phyloP scores from a whole-genome alignment of 805 yeast genomes.

The Debaryomyces maramus region DNA sequence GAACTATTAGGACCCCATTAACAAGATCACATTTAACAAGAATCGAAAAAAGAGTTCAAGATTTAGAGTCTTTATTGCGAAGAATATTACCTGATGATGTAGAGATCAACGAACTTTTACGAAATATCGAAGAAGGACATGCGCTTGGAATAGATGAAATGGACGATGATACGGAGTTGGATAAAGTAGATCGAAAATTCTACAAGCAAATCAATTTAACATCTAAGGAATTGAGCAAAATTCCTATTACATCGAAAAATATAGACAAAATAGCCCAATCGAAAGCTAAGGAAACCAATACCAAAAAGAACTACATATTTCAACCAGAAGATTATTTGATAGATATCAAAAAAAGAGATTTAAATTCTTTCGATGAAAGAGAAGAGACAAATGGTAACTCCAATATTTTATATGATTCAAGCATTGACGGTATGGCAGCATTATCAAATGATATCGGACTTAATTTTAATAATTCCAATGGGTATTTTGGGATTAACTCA shows the following conservation, averaged over 20 bases:
- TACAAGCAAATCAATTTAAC: slow-evolving; percentile 17
- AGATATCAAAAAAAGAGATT: slow-evolving; percentile 18
- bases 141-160: not conserved
- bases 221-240: slow-evolving; percentile 14
- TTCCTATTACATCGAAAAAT: slow-evolving; percentile 17
- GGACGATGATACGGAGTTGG: not conserved
- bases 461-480: slow-evolving; percentile 39
- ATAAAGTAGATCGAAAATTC: slow-evolving; percentile 8
- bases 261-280: slow-evolving; percentile 16
- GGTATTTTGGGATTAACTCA: slow-evolving; percentile 67
- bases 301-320: slow-evolving; percentile 10
- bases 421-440: slow-evolving; percentile 67
- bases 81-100: slow-evolving; percentile 9
- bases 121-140: slow-evolving; percentile 12
- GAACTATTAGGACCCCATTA: slow-evolving; percentile 32
- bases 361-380: slow-evolving; percentile 20
- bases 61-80: slow-evolving; percentile 7
- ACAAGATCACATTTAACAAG: slow-evolving; percentile 33
- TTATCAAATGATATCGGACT: slow-evolving; percentile 33
- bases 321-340: slow-evolving; percentile 21
- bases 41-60: slow-evolving; percentile 21
- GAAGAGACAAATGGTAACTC: slow-evolving; percentile 11
- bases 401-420: slow-evolving; percentile 16
- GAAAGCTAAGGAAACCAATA: slow-evolving; percentile 10
- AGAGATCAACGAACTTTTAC: slow-evolving; percentile 8